Evolutionary conservation across 1,284 basidiomycete species (phyloP).

Genomic region (Clitocybe nebularis): DNA sequence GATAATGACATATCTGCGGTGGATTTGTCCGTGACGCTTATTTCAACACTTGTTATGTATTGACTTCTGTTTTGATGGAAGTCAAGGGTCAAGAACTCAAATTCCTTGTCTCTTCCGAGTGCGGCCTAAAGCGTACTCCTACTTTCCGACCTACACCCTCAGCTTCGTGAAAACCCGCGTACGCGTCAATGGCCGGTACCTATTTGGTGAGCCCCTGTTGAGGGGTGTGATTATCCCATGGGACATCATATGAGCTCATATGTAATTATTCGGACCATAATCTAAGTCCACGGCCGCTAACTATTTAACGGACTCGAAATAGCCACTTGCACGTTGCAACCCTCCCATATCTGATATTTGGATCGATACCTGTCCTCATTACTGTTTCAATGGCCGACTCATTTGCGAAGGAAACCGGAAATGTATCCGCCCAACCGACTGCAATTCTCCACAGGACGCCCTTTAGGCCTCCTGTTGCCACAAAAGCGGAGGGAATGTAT

Average conservation of each 20-base stretch:
- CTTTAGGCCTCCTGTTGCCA: conserved; percentile 66
- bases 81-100: neutral
- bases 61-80: neutral
- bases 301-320: neutral
- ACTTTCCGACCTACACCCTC: neutral
- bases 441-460: conserved; percentile 60
- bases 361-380: neutral
- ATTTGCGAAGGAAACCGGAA: conserved; percentile 1
- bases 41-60: neutral
- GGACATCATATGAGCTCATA: neutral
- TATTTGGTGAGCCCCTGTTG: neutral
- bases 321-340: neutral
- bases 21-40: neutral
- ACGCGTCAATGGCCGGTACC: neutral
- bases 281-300: neutral
- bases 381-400: neutral
- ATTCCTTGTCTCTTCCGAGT: neutral
- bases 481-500: conserved; percentile 64
- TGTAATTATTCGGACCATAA: conserved; percentile 1
- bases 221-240: no score
- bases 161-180: neutral
- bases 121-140: neutral
- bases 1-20: neutral
- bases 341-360: conserved; percentile 1
- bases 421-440: conserved; percentile 22